phyloP scores from a whole-genome alignment of 2,329 filamentous ascomycete species.

The Talaromyces sp. region DNA sequence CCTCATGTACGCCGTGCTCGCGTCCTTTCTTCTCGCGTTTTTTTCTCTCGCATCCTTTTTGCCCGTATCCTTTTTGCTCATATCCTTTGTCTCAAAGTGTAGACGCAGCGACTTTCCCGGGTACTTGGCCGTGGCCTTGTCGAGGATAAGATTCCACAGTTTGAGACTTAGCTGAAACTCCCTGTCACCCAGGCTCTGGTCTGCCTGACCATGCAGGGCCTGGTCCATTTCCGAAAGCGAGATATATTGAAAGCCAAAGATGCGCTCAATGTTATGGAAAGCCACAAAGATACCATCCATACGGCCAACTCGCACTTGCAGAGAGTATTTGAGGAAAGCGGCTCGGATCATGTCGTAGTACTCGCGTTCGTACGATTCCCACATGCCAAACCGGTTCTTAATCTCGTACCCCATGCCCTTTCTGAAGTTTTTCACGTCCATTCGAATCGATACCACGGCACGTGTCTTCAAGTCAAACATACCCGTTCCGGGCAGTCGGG shows the following conservation, averaged over 20 bases:
- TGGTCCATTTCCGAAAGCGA: slow-evolving; percentile 79
- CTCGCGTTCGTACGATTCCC: slow-evolving; percentile 89
- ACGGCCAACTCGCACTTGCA: slow-evolving; percentile 92
- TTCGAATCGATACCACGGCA: slow-evolving; percentile 84
- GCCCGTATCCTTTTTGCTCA: slow-evolving; percentile 19
- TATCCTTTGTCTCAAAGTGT: slow-evolving; percentile 71
- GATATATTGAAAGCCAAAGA: slow-evolving; percentile 97
- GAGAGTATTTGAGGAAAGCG: slow-evolving; percentile 91
- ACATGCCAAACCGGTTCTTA: slow-evolving; percentile 66
- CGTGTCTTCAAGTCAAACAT: slow-evolving; percentile 97
- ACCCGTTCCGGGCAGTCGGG: slow-evolving; percentile 78
- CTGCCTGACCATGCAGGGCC: slow-evolving; percentile 73
- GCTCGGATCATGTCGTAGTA: slow-evolving; percentile 95
- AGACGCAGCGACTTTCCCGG: slow-evolving; percentile 71
- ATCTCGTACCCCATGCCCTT: slow-evolving; percentile 84
- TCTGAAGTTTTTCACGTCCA: slow-evolving; percentile 70
- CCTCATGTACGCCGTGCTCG: slow-evolving; percentile 66
- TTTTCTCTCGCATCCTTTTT: too few species aligned
- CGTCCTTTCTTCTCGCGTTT: slow-evolving; percentile 38
- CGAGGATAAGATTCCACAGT: slow-evolving; percentile 72
- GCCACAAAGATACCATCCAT: slow-evolving; percentile 99
- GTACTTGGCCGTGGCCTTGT: slow-evolving; percentile 69
- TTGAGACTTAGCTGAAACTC: slow-evolving; percentile 81
- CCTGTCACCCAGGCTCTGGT: slow-evolving; percentile 65
- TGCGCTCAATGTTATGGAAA: slow-evolving; percentile 88